Evolutionary conservation across 1,139 yeast species (phyloP).

Genomic region (Taphrina communis): DNA sequence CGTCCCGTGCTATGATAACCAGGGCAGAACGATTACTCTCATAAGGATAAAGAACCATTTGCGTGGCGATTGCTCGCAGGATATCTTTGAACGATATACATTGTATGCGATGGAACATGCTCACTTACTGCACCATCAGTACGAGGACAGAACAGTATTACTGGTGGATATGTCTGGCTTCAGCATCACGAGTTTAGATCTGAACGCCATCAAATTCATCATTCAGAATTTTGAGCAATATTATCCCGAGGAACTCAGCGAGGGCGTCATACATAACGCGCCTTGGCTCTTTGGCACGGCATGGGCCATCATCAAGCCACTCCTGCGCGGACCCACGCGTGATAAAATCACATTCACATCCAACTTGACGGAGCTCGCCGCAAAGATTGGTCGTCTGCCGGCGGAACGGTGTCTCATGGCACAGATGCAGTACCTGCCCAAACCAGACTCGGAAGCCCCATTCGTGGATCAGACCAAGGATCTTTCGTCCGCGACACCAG

Average conservation of each 20-base stretch:
- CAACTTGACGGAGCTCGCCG: constrained; percentile 22
- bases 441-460: constrained; percentile 14
- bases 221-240: constrained; percentile 39
- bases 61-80: constrained; percentile 37
- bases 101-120: constrained; percentile 38
- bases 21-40: constrained; percentile 34
- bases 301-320: constrained; percentile 39
- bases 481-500: constrained; percentile 14
- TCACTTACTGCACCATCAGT: constrained; percentile 30
- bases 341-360: constrained; percentile 38
- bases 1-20: constrained; percentile 39
- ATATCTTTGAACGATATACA: constrained; percentile 29
- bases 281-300: constrained; percentile 36
- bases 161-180: constrained; percentile 37
- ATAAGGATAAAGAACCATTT: constrained; percentile 29
- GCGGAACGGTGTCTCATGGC: constrained; percentile 23
- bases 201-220: constrained; percentile 36
- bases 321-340: constrained; percentile 28
- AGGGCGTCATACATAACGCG: constrained; percentile 38
- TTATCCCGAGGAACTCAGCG: constrained; percentile 39
- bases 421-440: constrained; percentile 23
- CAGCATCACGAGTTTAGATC: constrained; percentile 29
- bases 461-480: constrained; percentile 26
- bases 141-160: constrained; percentile 36
- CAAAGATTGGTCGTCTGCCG: constrained; percentile 27